Percentiles rank a stretch among this genome's conserved stretches.
Evolutionary conservation across 2,329 filamentous ascomycete genomes (phyloP).

Genomic region (Aspergillus amoenus): DNA sequence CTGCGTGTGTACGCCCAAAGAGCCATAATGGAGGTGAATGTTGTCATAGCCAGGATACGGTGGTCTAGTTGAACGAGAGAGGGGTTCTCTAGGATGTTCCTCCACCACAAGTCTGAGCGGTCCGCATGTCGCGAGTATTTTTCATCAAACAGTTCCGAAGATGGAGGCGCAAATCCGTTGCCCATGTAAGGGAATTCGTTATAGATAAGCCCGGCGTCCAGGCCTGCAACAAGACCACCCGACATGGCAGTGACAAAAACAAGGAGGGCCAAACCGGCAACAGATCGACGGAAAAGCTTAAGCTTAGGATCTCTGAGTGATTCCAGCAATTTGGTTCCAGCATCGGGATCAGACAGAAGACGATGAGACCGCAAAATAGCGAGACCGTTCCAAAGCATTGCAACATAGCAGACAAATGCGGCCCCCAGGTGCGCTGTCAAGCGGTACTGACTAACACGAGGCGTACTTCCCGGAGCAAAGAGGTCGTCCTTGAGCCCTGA

Average conservation of each 20-base stretch:
- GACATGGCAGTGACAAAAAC: constrained; percentile 92
- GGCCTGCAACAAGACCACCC: constrained; percentile 86
- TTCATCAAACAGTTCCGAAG: constrained; percentile 75
- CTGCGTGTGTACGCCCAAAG: constrained; percentile 79
- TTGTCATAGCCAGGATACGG: constrained; percentile 84
- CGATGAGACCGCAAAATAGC: constrained; percentile 75
- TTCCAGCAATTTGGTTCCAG: constrained; percentile 60
- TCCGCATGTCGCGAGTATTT: constrained; percentile 83
- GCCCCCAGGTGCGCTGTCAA: constrained; percentile 85
- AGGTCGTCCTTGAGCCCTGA: constrained; percentile 93
- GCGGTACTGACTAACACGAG: constrained; percentile 91
- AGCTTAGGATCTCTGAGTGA: constrained; percentile 68
- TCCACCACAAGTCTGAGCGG: constrained; percentile 85
- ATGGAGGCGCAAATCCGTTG: constrained; percentile 74
- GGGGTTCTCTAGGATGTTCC: constrained; percentile 97
- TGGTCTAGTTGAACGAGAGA: constrained; percentile 94
- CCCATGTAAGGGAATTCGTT: constrained; percentile 99
- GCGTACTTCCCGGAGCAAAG: constrained; percentile 85
- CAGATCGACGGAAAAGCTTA: constrained; percentile 69
- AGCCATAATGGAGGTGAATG: constrained; percentile 75
- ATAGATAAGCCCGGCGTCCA: constrained; percentile 96
- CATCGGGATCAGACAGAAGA: constrained; percentile 66
- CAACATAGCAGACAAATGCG: constrained; percentile 88
- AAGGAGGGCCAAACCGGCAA: constrained; percentile 68
- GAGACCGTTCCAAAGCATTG: constrained; percentile 90